These are phyloP conservation scores for Hemileccinum rubropunctum DNA, from an alignment of 768 basidiomycete genomes.

Conservation along the genomic window DNA sequence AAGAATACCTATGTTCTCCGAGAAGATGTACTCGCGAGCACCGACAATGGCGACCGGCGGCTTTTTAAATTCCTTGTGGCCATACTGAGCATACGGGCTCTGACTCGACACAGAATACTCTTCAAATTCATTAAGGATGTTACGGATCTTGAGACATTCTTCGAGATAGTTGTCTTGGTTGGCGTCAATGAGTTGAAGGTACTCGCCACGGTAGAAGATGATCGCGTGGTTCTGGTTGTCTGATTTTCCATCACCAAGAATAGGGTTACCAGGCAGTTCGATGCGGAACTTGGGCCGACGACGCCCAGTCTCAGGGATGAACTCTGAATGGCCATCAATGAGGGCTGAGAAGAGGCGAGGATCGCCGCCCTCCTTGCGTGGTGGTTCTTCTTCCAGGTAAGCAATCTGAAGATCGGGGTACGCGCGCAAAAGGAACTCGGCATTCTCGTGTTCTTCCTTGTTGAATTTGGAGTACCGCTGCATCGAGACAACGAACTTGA, in stretches of 20 bases:
- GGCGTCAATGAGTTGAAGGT: slow-evolving; percentile 98
- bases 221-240: slow-evolving; percentile 99
- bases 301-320: slow-evolving; percentile 82
- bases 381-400: slow-evolving; percentile 94
- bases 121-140: slow-evolving; percentile 97
- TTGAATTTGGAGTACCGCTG: slow-evolving; percentile 99
- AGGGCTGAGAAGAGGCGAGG: slow-evolving; percentile 92
- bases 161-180: slow-evolving; percentile 99
- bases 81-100: slow-evolving; percentile 91
- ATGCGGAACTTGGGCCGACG: slow-evolving; percentile 97
- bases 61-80: slow-evolving; percentile 82
- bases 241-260: slow-evolving; percentile 97
- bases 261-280: slow-evolving; percentile 97
- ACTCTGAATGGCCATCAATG: slow-evolving; percentile 98
- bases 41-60: slow-evolving; percentile 96
- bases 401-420: slow-evolving; percentile 99
- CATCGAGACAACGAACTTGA: slow-evolving; percentile 99
- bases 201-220: slow-evolving; percentile 99
- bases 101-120: slow-evolving; percentile 83
- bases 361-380: slow-evolving; percentile 93
- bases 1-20: slow-evolving; percentile 98
- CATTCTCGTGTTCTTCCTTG: slow-evolving; percentile 99
- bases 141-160: slow-evolving; percentile 98
- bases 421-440: slow-evolving; percentile 94
- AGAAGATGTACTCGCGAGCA: slow-evolving; percentile 99